Evolutionary conservation across 2,329 filamentous ascomycete genomes (phyloP).

Genomic region (Ceratocystis cubensis): DNA sequence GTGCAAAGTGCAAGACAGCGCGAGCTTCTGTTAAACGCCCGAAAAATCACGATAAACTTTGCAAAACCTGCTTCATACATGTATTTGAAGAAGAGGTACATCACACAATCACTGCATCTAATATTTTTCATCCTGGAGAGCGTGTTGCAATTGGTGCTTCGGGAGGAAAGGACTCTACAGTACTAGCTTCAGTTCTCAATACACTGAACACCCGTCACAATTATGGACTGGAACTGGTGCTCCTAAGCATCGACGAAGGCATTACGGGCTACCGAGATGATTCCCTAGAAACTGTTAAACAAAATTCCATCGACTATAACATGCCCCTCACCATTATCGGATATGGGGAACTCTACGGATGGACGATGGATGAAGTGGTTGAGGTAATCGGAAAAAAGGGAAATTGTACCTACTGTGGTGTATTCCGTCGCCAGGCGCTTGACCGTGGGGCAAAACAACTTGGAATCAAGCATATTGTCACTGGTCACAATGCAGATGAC

Average conservation of each 20-base stretch:
- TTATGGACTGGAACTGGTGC: slow-evolving; percentile 72
- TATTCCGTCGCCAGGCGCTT: slow-evolving; percentile 85
- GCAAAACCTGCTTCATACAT: slow-evolving; percentile 72
- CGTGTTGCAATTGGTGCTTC: slow-evolving; percentile 88
- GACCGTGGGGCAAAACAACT: slow-evolving; percentile 83
- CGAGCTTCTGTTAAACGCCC: slow-evolving; percentile 84
- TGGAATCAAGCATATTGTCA: slow-evolving; percentile 84
- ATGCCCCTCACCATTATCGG: slow-evolving; percentile 88
- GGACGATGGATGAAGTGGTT: slow-evolving; percentile 99
- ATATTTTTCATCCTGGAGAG: slow-evolving; percentile 75
- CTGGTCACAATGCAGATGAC: slow-evolving; percentile 94
- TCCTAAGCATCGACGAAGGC: slow-evolving; percentile 90
- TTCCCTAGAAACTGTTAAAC: slow-evolving; percentile 88
- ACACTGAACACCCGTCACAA: slow-evolving; percentile 81
- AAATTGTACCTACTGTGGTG: slow-evolving; percentile 97
- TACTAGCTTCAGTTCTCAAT: slow-evolving; percentile 86
- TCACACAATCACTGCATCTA: slow-evolving; percentile 71
- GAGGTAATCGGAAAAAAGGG: slow-evolving; percentile 94
- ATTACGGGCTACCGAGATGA: slow-evolving; percentile 97
- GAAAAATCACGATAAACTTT: slow-evolving; percentile 90
- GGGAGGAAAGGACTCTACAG: slow-evolving; percentile 94
- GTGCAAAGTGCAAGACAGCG: slow-evolving; percentile 60
- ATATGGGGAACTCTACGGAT: slow-evolving; percentile 88
- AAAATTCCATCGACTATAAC: slow-evolving; percentile 79
- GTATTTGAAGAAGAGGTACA: slow-evolving; percentile 91